A percentile compares a stretch with the other conserved stretches of the same genome.
Evolutionary conservation across 1,284 basidiomycete genomes (phyloP).

Genomic region (Boletus calvinii): DNA sequence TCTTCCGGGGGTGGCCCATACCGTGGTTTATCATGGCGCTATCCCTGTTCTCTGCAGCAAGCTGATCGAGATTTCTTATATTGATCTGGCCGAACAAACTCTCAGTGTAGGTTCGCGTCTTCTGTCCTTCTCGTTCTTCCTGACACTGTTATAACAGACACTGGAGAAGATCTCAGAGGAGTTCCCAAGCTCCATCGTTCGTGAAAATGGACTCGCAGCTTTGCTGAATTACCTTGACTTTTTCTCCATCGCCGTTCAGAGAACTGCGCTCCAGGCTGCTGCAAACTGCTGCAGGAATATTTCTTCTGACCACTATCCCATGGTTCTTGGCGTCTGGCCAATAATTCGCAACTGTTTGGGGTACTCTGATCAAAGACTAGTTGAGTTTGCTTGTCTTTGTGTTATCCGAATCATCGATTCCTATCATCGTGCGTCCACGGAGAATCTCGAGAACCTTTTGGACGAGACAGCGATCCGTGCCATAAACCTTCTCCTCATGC

Average conservation of each 20-base stretch:
- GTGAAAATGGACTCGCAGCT: constrained; percentile 89
- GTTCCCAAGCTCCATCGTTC: constrained; percentile 90
- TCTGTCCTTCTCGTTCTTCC: constrained; percentile 11
- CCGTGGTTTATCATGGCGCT: constrained; percentile 92
- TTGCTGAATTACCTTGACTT: constrained; percentile 94
- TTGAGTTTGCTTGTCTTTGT: constrained; percentile 91
- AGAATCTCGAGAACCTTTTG: constrained; percentile 83
- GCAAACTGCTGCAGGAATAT: constrained; percentile 94
- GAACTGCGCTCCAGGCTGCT: constrained; percentile 93
- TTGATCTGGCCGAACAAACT: constrained; percentile 95
- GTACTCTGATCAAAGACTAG: constrained; percentile 90
- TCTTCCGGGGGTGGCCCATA: constrained; percentile 89
- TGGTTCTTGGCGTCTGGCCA: constrained; percentile 88
- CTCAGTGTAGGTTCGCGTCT: constrained; percentile 71
- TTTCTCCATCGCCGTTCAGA: constrained; percentile 94
- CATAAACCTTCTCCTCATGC: constrained; percentile 81
- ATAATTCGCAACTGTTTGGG: constrained; percentile 88
- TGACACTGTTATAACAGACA: constrained; percentile 56
- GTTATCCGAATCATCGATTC: constrained; percentile 91
- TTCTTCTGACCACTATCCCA: constrained; percentile 80
- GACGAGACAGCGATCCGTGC: constrained; percentile 81
- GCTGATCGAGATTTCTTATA: constrained; percentile 92
- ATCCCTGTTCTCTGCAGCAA: constrained; percentile 95
- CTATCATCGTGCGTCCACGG: constrained; percentile 79
- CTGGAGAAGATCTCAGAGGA: constrained; percentile 97